phyloP scores from a whole-genome alignment of 768 basidiomycete genomes.

The Infundibulicybe gibba region DNA sequence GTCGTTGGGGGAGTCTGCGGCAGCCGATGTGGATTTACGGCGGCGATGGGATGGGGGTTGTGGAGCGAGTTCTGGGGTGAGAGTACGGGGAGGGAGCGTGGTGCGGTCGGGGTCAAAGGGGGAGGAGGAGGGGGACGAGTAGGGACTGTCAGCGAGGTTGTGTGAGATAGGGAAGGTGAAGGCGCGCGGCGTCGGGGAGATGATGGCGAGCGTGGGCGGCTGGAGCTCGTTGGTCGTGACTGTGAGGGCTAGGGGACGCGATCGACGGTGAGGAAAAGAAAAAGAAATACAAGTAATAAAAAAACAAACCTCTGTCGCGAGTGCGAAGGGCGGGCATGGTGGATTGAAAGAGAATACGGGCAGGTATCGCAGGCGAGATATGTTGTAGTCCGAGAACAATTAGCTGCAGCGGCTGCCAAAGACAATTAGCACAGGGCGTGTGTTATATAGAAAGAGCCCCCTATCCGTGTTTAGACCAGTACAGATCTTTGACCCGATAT shows the following conservation, averaged over 20 bases:
- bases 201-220: constrained; percentile 53
- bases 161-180: constrained; percentile 63
- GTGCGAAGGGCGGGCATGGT: constrained; percentile 82
- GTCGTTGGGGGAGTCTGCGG: constrained; percentile 39
- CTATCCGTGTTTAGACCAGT: too few species aligned
- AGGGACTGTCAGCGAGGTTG: constrained; percentile 66
- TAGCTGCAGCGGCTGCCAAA: constrained; percentile 1
- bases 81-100: constrained; percentile 41
- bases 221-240: constrained; percentile 64
- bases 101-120: constrained; percentile 74
- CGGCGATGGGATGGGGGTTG: constrained; percentile 42
- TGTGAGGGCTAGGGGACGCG: constrained; percentile 55
- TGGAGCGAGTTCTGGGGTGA: constrained; percentile 40
- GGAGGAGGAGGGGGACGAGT: constrained; percentile 61
- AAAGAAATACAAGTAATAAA: constrained; percentile 9
- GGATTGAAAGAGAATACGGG: constrained; percentile 2
- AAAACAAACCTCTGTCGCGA: constrained; percentile 49
- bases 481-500: too few species aligned
- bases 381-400: too few species aligned
- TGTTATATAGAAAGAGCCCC: too few species aligned
- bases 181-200: constrained; percentile 69
- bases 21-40: constrained; percentile 46
- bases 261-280: constrained; percentile 9
- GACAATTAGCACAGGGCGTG: constrained; percentile 15
- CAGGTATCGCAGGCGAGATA: constrained; percentile 18